phyloP scores from a whole-genome alignment of 1,284 basidiomycete species.

The Phlebopus sp. region DNA sequence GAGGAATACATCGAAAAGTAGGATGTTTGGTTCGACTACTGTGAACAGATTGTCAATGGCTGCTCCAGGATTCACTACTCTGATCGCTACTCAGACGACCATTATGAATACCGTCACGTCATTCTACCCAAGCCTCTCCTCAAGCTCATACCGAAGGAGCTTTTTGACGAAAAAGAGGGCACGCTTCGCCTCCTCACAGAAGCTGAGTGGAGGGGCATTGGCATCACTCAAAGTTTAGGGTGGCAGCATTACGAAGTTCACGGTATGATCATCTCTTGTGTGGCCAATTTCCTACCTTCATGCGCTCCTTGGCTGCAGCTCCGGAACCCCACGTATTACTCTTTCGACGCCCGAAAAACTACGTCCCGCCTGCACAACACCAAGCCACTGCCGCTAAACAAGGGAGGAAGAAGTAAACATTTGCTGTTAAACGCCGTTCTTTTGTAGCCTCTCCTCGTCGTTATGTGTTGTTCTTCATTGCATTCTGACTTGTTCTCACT shows the following conservation, averaged over 20 bases:
- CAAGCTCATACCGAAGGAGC: conserved; percentile 83
- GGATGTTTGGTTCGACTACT: conserved; percentile 16
- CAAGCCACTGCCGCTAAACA: conserved; percentile 30
- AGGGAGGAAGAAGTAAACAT: conserved; percentile 34
- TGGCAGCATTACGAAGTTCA: conserved; percentile 99
- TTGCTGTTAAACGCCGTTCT: conserved; percentile 5
- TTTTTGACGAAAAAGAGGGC: conserved; percentile 77
- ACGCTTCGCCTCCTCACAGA: conserved; percentile 83
- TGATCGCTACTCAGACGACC: conserved; percentile 79
- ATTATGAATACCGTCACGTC: conserved; percentile 89
- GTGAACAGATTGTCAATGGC: conserved; percentile 12
- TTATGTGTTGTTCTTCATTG: conserved; percentile 16
- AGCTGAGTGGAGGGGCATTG: conserved; percentile 92
- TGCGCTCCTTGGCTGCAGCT: conserved; percentile 41
- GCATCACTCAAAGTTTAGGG: conserved; percentile 92
- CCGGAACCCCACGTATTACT: conserved; percentile 86
- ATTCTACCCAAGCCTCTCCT: conserved; percentile 87
- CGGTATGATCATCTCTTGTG: conserved; percentile 49
- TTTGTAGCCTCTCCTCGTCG: conserved; percentile 26
- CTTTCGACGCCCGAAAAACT: conserved; percentile 72
- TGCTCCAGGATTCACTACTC: conserved; percentile 73
- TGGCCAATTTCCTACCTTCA: conserved; percentile 10
- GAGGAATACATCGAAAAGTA: conserved; percentile 72
- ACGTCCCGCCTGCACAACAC: conserved; percentile 46
- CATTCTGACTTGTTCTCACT: conserved; percentile 17